Evolutionary conservation across 148 eudicot genomes (phyloP).

Genomic region (Tetragonia tetragonoides): DNA sequence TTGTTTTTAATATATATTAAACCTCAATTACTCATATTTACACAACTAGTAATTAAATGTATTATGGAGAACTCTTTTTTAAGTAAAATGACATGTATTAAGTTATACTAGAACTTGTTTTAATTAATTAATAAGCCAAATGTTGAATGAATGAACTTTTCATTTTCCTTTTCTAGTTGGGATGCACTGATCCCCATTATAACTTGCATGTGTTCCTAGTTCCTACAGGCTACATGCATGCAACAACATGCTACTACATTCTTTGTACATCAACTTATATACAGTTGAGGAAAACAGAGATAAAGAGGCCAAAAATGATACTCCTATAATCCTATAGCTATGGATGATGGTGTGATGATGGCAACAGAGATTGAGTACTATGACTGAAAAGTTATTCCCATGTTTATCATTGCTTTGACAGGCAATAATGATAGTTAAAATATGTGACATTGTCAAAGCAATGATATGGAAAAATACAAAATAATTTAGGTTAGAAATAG

Average conservation of each 20-base stretch:
- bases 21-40: too few species aligned
- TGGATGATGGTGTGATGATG: constrained; percentile 20
- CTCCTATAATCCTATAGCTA: neutral
- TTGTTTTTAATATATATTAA: too few species aligned
- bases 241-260: neutral
- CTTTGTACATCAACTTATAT: neutral
- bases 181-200: neutral
- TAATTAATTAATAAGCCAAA: too few species aligned
- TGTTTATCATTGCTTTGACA: constrained; percentile 15
- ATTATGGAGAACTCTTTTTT: too few species aligned
- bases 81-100: too few species aligned
- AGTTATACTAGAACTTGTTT: too few species aligned
- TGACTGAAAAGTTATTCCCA: constrained; percentile 11
- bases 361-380: constrained; percentile 2
- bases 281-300: neutral
- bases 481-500: neutral
- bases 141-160: too few species aligned
- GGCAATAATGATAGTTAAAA: neutral
- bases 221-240: neutral
- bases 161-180: neutral
- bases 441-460: neutral
- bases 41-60: too few species aligned
- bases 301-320: neutral
- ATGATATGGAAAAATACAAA: neutral
- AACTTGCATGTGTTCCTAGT: constrained; percentile 23